A percentile compares a stretch with the other conserved stretches of the same genome.
phyloP scores from a whole-genome alignment of 768 basidiomycete species.

The Kwoniella dendrophila region DNA sequence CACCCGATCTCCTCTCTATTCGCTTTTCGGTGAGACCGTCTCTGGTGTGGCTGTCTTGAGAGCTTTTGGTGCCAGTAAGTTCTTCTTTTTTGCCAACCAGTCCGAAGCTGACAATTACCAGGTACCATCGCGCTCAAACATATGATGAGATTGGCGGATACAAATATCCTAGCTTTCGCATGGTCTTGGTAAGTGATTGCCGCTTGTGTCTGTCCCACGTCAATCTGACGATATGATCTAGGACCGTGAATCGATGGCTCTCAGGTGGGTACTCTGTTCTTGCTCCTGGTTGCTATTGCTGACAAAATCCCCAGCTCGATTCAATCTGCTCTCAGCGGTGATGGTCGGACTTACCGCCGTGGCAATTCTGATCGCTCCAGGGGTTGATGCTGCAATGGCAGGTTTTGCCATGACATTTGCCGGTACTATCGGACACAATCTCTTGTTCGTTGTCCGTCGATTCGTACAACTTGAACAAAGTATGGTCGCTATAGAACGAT shows the following conservation, averaged over 20 bases:
- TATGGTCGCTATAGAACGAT: conserved; percentile 80
- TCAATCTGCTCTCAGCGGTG: conserved; percentile 74
- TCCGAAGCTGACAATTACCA: neutral
- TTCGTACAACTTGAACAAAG: conserved; percentile 82
- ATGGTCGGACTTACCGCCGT: conserved; percentile 74
- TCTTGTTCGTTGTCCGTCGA: conserved; percentile 61
- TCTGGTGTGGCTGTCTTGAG: conserved; percentile 64
- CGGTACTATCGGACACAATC: conserved; percentile 70
- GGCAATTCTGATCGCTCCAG: conserved; percentile 68
- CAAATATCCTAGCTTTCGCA: conserved; percentile 44
- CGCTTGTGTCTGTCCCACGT: neutral
- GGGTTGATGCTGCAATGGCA: conserved; percentile 75
- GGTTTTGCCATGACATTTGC: conserved; percentile 87
- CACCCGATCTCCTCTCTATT: conserved; percentile 62
- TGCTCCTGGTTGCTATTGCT: neutral
- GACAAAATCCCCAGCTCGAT: conserved; percentile 68
- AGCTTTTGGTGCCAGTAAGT: conserved; percentile 78
- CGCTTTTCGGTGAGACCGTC: conserved; percentile 63
- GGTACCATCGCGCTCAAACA: conserved; percentile 39
- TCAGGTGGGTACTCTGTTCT: conserved; percentile 25
- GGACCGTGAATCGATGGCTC: conserved; percentile 76
- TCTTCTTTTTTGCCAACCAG: neutral
- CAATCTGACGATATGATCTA: conserved; percentile 9
- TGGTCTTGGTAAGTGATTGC: conserved; percentile 80
- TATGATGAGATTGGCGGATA: conserved; percentile 48